These are phyloP conservation scores for Boletus speciosus DNA, from an alignment of 768 basidiomycete genomes.

Conservation along the genomic window DNA sequence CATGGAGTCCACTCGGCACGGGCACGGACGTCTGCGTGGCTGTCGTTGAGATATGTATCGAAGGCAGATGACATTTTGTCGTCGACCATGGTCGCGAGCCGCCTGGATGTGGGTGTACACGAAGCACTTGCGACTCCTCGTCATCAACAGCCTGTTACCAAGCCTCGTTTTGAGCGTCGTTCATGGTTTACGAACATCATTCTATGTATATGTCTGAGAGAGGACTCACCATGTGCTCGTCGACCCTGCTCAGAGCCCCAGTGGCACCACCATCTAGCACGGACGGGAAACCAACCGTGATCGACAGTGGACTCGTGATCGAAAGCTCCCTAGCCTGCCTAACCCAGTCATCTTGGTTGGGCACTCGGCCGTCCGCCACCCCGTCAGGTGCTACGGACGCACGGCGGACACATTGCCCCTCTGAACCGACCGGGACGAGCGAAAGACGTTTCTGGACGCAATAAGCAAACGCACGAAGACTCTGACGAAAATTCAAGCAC, in stretches of 20 bases:
- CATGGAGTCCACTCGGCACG: slow-evolving; percentile 1
- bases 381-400: slow-evolving; percentile 24
- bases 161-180: slow-evolving; percentile 7
- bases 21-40: background rate
- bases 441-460: slow-evolving; percentile 55
- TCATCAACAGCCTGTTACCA: slow-evolving; percentile 22
- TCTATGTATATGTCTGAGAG: background rate
- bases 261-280: background rate
- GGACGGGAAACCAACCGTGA: slow-evolving; percentile 14
- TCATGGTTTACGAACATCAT: background rate
- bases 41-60: slow-evolving; percentile 26
- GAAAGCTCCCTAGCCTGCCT: slow-evolving; percentile 61
- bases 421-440: slow-evolving; percentile 34
- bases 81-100: slow-evolving; percentile 11
- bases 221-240: slow-evolving; percentile 46
- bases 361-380: slow-evolving; percentile 28
- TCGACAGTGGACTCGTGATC: slow-evolving; percentile 37
- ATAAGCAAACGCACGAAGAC: background rate
- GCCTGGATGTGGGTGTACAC: slow-evolving; percentile 9
- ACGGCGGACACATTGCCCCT: slow-evolving; percentile 28
- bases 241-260: slow-evolving; percentile 22
- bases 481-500: background rate
- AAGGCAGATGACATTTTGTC: slow-evolving; percentile 19
- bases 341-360: slow-evolving; percentile 72
- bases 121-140: slow-evolving; percentile 16